Conservation (phyloP, 2,329 filamentous ascomycete genomes). For the Alternaria sp. region DNA sequence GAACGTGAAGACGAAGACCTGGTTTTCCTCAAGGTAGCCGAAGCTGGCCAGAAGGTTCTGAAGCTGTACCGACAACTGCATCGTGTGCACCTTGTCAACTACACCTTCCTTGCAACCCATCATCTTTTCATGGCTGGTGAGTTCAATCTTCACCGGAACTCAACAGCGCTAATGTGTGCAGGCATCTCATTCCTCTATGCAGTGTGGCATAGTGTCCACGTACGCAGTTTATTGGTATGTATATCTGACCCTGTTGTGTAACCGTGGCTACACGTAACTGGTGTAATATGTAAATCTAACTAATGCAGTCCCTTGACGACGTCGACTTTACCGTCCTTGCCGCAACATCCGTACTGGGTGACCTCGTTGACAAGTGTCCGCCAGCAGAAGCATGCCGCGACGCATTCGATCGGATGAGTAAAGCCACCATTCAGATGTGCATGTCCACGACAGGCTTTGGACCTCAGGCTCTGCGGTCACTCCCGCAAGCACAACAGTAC, state of each 20-base stretch:
- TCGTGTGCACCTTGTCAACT: conserved; percentile 87
- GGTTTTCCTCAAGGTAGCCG: conserved; percentile 92
- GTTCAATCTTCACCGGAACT: conserved; percentile 30
- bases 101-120: conserved; percentile 94
- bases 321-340: conserved; percentile 97
- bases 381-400: conserved; percentile 94
- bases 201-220: conserved; percentile 93
- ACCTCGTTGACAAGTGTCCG: conserved; percentile 92
- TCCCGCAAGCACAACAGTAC: conserved; percentile 29
- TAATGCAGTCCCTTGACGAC: conserved; percentile 78
- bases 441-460: conserved; percentile 86
- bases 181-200: conserved; percentile 93
- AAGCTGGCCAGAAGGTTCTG: conserved; percentile 91
- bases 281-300: conserved; percentile 13
- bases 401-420: conserved; percentile 93
- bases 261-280: background rate
- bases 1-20: conserved; percentile 83
- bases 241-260: background rate
- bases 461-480: conserved; percentile 42
- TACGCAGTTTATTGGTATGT: conserved; percentile 83
- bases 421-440: conserved; percentile 94
- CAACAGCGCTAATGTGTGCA: conserved; percentile 39
- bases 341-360: conserved; percentile 89
- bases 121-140: conserved; percentile 95
- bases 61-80: conserved; percentile 91